Percentiles rank a stretch among this genome's conserved stretches.
These are phyloP conservation scores for Tolypocladium cylindrosporum DNA, from an alignment of 2,329 filamentous ascomycete species.

Conservation along the genomic window DNA sequence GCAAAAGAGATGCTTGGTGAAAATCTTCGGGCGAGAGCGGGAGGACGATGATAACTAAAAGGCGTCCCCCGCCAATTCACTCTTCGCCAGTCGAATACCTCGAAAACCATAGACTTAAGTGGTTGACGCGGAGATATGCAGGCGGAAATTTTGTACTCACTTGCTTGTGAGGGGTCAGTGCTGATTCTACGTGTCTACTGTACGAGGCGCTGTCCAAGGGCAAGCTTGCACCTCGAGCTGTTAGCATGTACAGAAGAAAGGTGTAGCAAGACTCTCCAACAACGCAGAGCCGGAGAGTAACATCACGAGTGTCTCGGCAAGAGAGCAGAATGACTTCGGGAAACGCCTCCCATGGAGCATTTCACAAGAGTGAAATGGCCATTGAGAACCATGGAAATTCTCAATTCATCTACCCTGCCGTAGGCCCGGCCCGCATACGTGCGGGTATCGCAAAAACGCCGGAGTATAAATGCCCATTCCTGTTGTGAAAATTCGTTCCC, in stretches of 20 bases:
- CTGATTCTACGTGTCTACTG: not conserved
- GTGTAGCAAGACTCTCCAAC: not conserved
- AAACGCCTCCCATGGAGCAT: slow-evolving; percentile 67
- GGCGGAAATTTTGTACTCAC: slow-evolving; percentile 39
- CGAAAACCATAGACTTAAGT: slow-evolving; percentile 60
- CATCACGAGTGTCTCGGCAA: slow-evolving; percentile 5
- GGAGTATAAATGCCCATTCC: slow-evolving; percentile 27
- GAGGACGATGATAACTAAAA: slow-evolving; percentile 36
- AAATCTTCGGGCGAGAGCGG: slow-evolving; percentile 73
- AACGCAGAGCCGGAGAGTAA: slow-evolving; percentile 1
- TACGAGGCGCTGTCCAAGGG: not conserved
- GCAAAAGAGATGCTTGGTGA: slow-evolving; percentile 41
- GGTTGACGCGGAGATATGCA: slow-evolving; percentile 84
- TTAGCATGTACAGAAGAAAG: not conserved
- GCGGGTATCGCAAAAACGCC: slow-evolving; percentile 25
- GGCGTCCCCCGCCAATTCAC: slow-evolving; percentile 38
- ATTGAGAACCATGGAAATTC: slow-evolving; percentile 46
- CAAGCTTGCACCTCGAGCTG: not conserved
- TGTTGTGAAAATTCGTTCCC: slow-evolving; percentile 12
- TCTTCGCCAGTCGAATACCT: slow-evolving; percentile 96
- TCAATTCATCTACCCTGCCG: slow-evolving; percentile 32
- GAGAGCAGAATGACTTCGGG: slow-evolving; percentile 45
- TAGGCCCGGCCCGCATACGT: slow-evolving; percentile 19
- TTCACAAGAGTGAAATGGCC: slow-evolving; percentile 67
- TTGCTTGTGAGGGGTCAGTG: not conserved